Conservation (phyloP, 2,329 filamentous ascomycete species). For the Colletotrichum ledebouriae region DNA sequence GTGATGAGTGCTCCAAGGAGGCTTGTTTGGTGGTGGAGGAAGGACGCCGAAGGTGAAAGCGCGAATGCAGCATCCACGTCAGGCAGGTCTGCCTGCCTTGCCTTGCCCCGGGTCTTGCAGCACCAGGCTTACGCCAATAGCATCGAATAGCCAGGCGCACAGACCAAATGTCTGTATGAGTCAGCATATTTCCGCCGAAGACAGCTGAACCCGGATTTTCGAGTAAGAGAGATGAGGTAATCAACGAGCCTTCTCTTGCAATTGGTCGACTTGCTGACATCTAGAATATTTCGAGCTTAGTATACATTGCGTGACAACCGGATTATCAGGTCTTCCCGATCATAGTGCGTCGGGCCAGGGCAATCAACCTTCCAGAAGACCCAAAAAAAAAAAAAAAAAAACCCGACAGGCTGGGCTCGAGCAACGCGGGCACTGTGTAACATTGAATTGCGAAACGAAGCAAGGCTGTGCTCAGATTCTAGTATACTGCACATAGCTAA, state of each 20-base stretch:
- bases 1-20: constrained; percentile 33
- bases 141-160: constrained; percentile 4
- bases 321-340: background rate
- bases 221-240: constrained; percentile 1
- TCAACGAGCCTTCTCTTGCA: background rate
- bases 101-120: constrained; percentile 27
- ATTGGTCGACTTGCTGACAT: no score
- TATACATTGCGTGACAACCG: background rate
- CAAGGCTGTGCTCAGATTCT: constrained; percentile 16
- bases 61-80: constrained; percentile 53
- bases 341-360: no score
- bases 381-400: constrained; percentile 26
- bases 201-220: constrained; percentile 18
- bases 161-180: constrained; percentile 1
- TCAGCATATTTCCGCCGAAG: constrained; percentile 2
- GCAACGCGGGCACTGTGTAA: constrained; percentile 18
- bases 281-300: background rate
- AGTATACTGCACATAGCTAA: no score
- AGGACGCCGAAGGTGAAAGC: constrained; percentile 38
- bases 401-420: constrained; percentile 36
- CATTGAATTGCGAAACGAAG: constrained; percentile 14
- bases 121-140: constrained; percentile 4
- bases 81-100: constrained; percentile 59
- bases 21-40: constrained; percentile 40
- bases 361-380: constrained; percentile 9